phyloP scores from a whole-genome alignment of 352 stramenopile genomes.

The Globisporangium perplexum region DNA sequence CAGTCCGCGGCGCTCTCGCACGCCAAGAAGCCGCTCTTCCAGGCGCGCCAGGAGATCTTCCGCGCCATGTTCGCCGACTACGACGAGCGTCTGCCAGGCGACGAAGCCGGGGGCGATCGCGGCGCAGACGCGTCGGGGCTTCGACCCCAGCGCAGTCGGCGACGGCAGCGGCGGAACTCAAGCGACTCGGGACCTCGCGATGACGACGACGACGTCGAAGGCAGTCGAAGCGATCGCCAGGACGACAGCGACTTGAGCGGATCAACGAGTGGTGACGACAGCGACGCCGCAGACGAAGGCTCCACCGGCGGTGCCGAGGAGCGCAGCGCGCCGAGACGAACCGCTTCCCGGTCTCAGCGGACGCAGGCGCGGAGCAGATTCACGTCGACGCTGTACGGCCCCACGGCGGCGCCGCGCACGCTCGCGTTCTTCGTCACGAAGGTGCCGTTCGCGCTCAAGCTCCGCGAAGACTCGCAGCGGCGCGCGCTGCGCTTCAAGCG shows the following conservation, averaged over 20 bases:
- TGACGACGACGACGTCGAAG: constrained; percentile 4
- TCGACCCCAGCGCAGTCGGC: background rate
- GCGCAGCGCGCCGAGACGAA: background rate
- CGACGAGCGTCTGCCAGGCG: constrained; percentile 12
- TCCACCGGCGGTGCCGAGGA: background rate
- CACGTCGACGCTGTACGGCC: constrained; percentile 8
- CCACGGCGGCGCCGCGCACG: constrained; percentile 15
- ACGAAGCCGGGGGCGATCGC: constrained; percentile 1
- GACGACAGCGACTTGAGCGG: background rate
- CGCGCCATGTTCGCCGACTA: constrained; percentile 42
- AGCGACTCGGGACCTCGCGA: background rate
- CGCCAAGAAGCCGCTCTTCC: constrained; percentile 19
- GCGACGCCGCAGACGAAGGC: background rate
- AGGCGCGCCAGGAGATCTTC: constrained; percentile 36
- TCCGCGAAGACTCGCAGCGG: constrained; percentile 29
- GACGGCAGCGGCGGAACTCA: background rate
- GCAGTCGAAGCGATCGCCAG: background rate
- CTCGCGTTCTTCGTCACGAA: constrained; percentile 42
- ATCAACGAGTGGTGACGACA: constrained; percentile 1
- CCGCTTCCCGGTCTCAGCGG: background rate
- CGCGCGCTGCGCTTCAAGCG: constrained; percentile 27
- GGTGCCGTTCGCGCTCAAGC: constrained; percentile 34
- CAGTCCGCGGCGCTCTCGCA: constrained; percentile 27
- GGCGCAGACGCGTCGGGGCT: constrained; percentile 1
- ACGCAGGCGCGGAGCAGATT: background rate